These are phyloP conservation scores for Starmerella potacharoeniae DNA, from an alignment of 805 yeast species.

Conservation along the genomic window DNA sequence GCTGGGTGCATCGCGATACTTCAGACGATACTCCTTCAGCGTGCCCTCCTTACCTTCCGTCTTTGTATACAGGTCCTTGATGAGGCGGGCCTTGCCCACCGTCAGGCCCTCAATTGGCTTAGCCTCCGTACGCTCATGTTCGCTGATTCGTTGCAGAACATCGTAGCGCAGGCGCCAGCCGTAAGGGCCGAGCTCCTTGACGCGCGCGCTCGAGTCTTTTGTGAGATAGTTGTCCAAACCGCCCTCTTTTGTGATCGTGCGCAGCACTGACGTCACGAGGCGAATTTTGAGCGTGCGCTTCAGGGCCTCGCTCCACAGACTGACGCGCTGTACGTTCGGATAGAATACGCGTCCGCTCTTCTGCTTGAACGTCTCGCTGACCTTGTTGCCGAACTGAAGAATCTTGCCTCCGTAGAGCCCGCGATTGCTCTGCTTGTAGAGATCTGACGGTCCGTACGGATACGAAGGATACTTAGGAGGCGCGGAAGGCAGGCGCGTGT, in stretches of 20 bases:
- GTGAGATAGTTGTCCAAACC: constrained; percentile 82
- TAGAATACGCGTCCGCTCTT: constrained; percentile 62
- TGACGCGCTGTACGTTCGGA: constrained; percentile 69
- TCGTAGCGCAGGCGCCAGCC: constrained; percentile 82
- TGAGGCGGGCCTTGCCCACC: constrained; percentile 55
- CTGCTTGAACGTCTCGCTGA: constrained; percentile 61
- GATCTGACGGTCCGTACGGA: constrained; percentile 65
- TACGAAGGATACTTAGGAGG: constrained; percentile 46
- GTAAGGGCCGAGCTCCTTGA: constrained; percentile 80
- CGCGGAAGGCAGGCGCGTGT: constrained; percentile 31
- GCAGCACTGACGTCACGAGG: constrained; percentile 69
- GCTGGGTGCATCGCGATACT: constrained; percentile 36
- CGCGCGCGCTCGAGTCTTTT: constrained; percentile 79
- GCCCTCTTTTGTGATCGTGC: constrained; percentile 85
- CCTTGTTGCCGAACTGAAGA: constrained; percentile 60
- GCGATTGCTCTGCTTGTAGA: constrained; percentile 72
- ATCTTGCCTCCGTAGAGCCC: constrained; percentile 89
- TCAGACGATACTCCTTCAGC: constrained; percentile 38
- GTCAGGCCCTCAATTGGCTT: constrained; percentile 35
- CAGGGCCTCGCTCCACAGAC: constrained; percentile 75
- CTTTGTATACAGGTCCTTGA: constrained; percentile 28
- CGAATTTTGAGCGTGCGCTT: constrained; percentile 44
- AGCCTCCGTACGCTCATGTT: constrained; percentile 32
- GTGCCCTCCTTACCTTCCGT: constrained; percentile 13
- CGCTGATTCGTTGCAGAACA: not conserved